phyloP scores from a whole-genome alignment of 2,329 filamentous ascomycete species.

The Mycosphaerella sp. region DNA sequence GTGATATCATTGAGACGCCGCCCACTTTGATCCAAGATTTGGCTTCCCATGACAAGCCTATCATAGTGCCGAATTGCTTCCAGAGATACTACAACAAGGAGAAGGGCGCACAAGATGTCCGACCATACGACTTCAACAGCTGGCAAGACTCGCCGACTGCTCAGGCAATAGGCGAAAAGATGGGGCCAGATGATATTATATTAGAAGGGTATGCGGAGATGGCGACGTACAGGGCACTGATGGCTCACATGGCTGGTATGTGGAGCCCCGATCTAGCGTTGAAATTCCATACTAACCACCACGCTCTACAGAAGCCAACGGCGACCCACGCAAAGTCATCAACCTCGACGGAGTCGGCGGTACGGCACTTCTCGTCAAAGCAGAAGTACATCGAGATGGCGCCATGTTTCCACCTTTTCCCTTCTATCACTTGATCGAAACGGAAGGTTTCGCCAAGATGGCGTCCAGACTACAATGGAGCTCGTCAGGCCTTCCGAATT shows the following conservation, averaged over 20 bases:
- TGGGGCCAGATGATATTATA: slow-evolving; percentile 88
- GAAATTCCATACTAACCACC: background rate
- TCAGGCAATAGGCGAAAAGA: slow-evolving; percentile 63
- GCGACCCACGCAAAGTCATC: slow-evolving; percentile 39
- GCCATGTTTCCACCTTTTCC: slow-evolving; percentile 97
- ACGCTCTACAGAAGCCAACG: slow-evolving; percentile 23
- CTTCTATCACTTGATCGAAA: slow-evolving; percentile 96
- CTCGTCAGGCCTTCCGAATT: slow-evolving; percentile 86
- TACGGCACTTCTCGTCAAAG: slow-evolving; percentile 87
- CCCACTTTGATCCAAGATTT: slow-evolving; percentile 83
- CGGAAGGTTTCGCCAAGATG: slow-evolving; percentile 98
- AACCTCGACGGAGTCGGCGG: slow-evolving; percentile 89
- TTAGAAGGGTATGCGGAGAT: slow-evolving; percentile 91
- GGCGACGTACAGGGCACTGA: slow-evolving; percentile 82
- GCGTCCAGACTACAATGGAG: slow-evolving; percentile 80
- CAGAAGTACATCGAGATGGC: slow-evolving; percentile 91
- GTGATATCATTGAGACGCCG: slow-evolving; percentile 86
- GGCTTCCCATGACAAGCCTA: slow-evolving; percentile 76
- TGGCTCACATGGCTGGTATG: slow-evolving; percentile 69
- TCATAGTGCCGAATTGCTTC: slow-evolving; percentile 93
- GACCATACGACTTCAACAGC: slow-evolving; percentile 94
- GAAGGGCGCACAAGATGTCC: slow-evolving; percentile 63
- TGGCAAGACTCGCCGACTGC: slow-evolving; percentile 88
- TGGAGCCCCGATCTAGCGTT: slow-evolving; percentile 16
- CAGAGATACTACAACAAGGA: slow-evolving; percentile 69